Base-by-base conservation (phyloP, 495 filamentous ascomycete genomes). In the Umbilicaria muhlenbergii region DNA sequence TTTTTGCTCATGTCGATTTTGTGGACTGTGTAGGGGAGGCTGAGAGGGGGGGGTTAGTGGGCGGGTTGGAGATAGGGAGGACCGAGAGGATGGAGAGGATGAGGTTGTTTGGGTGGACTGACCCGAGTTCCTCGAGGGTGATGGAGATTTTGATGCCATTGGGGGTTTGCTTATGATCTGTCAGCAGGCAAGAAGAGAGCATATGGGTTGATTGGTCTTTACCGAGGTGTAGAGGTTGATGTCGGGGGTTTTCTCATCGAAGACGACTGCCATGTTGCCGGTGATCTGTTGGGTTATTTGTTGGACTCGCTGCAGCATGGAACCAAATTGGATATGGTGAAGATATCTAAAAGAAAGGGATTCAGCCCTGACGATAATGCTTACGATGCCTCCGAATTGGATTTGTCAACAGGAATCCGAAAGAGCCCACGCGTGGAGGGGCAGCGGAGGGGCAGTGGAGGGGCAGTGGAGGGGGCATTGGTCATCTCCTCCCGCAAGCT, bases 91-190 rank as follows among this genome's bases (percentile, higher is more conserved):
- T 16, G 3, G 2, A 18, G n/a, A 33, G 36, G n/a, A n/a, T 3
- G 21, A 15, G 35, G 24, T 18, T 12, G 28, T 21, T 13, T 24
- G 15, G 33, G 36, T 7, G 17, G 32, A 24, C 60, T 36, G 56
- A 68, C 45, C 80, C 80, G 14, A 95, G 71, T 64, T 94, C 88
- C 62, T 94, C 86, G n/a, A 95, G 66, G 0, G 83, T 73, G 51
- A 93, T 93, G 41, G 83, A 85, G 53, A 89, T 74, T 57, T 93
- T 94, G 58, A 70, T 68, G 15, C 67, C 69, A 57, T 73, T 74
- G 52, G 68, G 68, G n/a, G 68, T 72, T 51, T 68, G 63, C 39
- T 28, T 28, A 10, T 6, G 8, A 28, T 28, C 24, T 28, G 24
- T 28, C 24, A 28, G 24, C 24, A 28, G 24, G 24, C 8, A 8